Conservation (phyloP, 805 yeast genomes). For the Kuraishia molischiana region DNA sequence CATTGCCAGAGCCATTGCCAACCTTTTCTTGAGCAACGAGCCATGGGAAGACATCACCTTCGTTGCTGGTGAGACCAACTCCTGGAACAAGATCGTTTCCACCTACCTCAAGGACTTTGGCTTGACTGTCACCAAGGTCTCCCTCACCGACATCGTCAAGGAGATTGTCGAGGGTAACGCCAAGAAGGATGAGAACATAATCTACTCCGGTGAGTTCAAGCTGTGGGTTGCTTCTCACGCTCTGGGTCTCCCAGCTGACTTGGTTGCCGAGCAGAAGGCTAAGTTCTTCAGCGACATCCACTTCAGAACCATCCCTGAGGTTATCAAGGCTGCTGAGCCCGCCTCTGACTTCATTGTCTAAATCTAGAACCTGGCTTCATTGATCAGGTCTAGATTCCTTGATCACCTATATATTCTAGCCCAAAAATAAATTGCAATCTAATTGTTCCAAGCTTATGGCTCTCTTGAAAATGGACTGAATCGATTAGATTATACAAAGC, state of each 20-base stretch:
- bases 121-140: background rate
- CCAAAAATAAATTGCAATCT: no score
- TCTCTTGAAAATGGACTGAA: no score
- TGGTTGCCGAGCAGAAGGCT: slow-evolving; percentile 1
- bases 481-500: no score
- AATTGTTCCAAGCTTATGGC: no score
- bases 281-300: background rate
- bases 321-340: background rate
- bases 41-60: slow-evolving; percentile 1
- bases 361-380: no score
- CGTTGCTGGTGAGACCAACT: background rate
- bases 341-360: background rate
- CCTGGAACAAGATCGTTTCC: background rate
- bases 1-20: background rate
- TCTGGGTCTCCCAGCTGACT: background rate
- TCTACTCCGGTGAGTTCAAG: background rate
- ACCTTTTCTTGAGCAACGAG: background rate
- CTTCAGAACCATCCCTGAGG: background rate
- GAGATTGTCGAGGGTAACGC: slow-evolving; percentile 1
- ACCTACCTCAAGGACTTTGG: background rate
- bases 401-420: no score
- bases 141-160: background rate
- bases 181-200: background rate
- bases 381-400: no score
- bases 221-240: background rate